A percentile compares a stretch with the other conserved stretches of the same genome.
Conservation (phyloP, 495 filamentous ascomycete species). For the Xylona heveae region DNA sequence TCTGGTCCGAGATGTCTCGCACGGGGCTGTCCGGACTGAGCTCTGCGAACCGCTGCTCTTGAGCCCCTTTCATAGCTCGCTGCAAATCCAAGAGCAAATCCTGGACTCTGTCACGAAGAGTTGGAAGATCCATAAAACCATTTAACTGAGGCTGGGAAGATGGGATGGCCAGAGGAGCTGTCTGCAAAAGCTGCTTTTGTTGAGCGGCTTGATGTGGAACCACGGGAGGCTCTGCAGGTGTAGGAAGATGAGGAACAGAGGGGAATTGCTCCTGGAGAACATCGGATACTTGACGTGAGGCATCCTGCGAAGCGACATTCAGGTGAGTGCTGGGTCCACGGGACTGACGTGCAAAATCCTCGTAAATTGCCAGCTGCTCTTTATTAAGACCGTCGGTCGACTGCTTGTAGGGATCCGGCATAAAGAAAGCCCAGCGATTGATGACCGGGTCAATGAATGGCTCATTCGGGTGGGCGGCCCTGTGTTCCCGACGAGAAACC, state of each 20-base stretch:
- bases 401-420: slow-evolving; percentile 77
- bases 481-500: slow-evolving; percentile 49
- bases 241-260: slow-evolving; percentile 52
- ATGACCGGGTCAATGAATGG: slow-evolving; percentile 61
- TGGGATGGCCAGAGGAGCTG: slow-evolving; percentile 21
- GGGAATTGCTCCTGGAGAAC: slow-evolving; percentile 69
- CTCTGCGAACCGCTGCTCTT: slow-evolving; percentile 25
- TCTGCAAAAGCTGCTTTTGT: slow-evolving; percentile 37
- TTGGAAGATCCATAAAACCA: slow-evolving; percentile 41
- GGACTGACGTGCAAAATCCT: slow-evolving; percentile 75
- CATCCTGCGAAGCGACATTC: slow-evolving; percentile 35
- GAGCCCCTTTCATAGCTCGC: slow-evolving; percentile 35
- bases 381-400: slow-evolving; percentile 61
- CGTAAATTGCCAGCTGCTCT: slow-evolving; percentile 87
- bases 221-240: slow-evolving; percentile 60
- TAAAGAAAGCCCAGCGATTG: slow-evolving; percentile 69
- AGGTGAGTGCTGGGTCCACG: slow-evolving; percentile 34
- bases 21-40: slow-evolving; percentile 10
- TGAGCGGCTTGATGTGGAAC: slow-evolving; percentile 42
- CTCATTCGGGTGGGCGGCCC: slow-evolving; percentile 47
- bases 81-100: slow-evolving; percentile 50
- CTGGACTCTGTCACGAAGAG: slow-evolving; percentile 36
- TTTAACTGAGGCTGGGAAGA: slow-evolving; percentile 35
- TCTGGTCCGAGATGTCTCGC: slow-evolving; percentile 22
- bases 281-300: slow-evolving; percentile 39